phyloP scores from a whole-genome alignment of 2,329 filamentous ascomycete species.

The Botrytis elliptica region DNA sequence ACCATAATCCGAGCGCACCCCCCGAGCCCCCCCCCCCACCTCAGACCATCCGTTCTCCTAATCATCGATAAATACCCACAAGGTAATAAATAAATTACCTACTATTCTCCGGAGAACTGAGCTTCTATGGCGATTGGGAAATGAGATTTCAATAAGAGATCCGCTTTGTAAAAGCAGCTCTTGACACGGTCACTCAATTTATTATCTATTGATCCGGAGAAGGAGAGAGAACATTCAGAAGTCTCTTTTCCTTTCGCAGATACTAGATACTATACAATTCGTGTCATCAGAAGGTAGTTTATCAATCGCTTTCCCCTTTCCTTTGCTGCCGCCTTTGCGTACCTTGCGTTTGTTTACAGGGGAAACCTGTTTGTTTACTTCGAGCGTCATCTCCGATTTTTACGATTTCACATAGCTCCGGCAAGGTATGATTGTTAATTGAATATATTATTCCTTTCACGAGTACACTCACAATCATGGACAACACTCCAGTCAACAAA shows the following conservation, averaged over 20 bases:
- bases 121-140: constrained; percentile 9
- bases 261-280: background rate
- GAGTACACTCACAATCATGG: constrained; percentile 30
- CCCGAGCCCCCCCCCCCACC: background rate
- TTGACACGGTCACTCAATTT: constrained; percentile 17
- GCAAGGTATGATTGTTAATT: constrained; percentile 23
- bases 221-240: background rate
- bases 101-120: background rate
- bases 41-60: background rate
- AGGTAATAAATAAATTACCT: constrained; percentile 2
- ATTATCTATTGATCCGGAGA: constrained; percentile 10
- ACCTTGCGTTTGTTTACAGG: constrained; percentile 2
- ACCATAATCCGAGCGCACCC: background rate
- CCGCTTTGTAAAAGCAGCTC: constrained; percentile 13
- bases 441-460: constrained; percentile 16
- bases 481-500: constrained; percentile 30
- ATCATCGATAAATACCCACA: background rate
- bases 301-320: background rate
- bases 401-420: background rate
- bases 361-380: constrained; percentile 10
- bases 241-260: constrained; percentile 1
- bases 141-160: constrained; percentile 9
- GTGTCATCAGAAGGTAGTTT: background rate
- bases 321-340: background rate
- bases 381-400: background rate